Base-by-base conservation (phyloP, 345 rosid species). In the Angophora floribunda region DNA sequence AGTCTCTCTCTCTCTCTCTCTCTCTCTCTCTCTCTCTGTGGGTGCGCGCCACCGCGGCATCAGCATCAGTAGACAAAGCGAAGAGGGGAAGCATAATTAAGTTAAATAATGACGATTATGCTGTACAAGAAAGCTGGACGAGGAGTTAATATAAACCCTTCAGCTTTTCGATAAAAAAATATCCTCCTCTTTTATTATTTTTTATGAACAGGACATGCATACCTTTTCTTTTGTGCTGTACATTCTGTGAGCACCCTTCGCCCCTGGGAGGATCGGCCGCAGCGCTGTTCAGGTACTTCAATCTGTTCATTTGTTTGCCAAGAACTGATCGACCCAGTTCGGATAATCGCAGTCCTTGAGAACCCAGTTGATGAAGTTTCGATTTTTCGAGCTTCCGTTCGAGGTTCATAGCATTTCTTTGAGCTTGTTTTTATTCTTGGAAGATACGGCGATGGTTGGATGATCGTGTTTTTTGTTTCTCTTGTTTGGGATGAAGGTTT, bases 311-410 rank as follows among this genome's bases (percentile, higher is more conserved):
- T 44, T 19, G 28, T 75, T 41, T 75, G 49, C 19, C 84, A 41
- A 19, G 49, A 75, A 41, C 84, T 41, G 84, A 36, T 75, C 10
- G 44, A 75, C 84, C 84, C 84, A 41, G 49, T 41, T 41, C 84
- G 19, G 84, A 41, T 90, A 84, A 88, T 88, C 61, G 53, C 90
- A 55, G 57, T 14, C 84, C 88, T 87, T 67, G 51, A 87, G 85
- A 26, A 24, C 90, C 90, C 92, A 67, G 92, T 45, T 89, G 85
- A 65, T 55, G 26, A 88, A 85, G 51, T 51, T 87, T 78, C 57
- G 75, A 7, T 85, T 89, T 59, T 89, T 19, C 32, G 16, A 13
- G 47, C 11, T 21, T 61, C 67, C 67, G 84, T 41, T 75, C 49
- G 3, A 75, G 84, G 84, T 75, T 41, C 26, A 75, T 21, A 75